Base-by-base conservation (phyloP, 352 stramenopile species). In the Phytophthora litchii region DNA sequence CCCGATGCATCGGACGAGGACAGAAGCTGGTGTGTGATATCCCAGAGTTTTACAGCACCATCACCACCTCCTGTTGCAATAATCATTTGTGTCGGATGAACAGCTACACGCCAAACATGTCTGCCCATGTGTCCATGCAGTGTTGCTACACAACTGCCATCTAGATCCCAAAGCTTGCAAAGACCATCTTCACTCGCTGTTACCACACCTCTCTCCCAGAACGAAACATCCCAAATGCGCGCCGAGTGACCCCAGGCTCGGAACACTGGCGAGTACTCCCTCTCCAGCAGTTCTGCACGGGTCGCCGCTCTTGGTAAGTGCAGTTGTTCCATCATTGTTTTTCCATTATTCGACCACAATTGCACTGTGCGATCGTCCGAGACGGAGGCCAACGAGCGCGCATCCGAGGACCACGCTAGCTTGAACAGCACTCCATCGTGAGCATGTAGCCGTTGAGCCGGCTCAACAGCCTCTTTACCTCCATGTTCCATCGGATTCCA, bases 381-480 rank as follows among this genome's bases (percentile, higher is more conserved):
- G 7, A 94, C 85, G 9, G 87, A 94, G n/a, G 76, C 81, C 23
- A 96, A 70, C 37, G 76, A 78, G 11, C 61, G 60, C 10, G 80
- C 85, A 44, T 92, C 78, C 4, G 36, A 67, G 1, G 85, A 94
- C 87, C 87, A 96, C 35, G 72, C 54, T 9, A 96, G 54, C 55
- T 93, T 91, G 52, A 96, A 96, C 34, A 96, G 76, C 21, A 94
- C 87, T 14, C 87, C 87, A 65, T 93, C 80, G 59, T 95, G 86
- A 31, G 73, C 76, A 63, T 94, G 84, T 17, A 95, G 68, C 1
- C 80, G 76, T 69, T 95, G 86, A 10, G 38, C 40, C 5, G 78
- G 78, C 13, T 44, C 46, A 23, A 83, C 38, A 20, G 70, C 67
- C 9, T 43, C 45, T 16, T 53, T 40, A 21, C 58, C n/a, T 6